These are phyloP conservation scores for Coemansia interrupta DNA, from an alignment of 192 early-diverging fungal genomes.

Conservation along the genomic window DNA sequence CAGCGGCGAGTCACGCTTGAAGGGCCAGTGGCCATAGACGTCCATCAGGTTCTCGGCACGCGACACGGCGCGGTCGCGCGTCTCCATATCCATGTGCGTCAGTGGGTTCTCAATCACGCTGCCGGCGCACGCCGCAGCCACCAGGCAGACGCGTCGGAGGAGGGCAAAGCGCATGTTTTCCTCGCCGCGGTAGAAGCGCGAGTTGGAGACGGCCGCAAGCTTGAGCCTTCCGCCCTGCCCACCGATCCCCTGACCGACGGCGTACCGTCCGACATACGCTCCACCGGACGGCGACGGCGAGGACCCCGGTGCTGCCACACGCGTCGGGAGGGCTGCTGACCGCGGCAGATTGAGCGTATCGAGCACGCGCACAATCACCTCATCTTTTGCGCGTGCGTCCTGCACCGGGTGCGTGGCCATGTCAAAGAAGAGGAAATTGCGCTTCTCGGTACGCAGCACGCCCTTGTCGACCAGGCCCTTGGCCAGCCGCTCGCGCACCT, in stretches of 20 bases:
- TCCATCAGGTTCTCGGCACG: conserved; percentile 88
- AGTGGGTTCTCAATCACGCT: conserved; percentile 97
- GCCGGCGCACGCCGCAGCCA: conserved; percentile 92
- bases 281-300: conserved; percentile 13
- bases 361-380: conserved; percentile 77
- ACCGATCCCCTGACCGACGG: conserved; percentile 36
- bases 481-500: conserved; percentile 92
- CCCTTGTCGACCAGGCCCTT: conserved; percentile 99
- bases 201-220: conserved; percentile 23
- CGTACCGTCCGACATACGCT: neutral
- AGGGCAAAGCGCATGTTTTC: conserved; percentile 51
- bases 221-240: conserved; percentile 31
- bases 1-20: conserved; percentile 58
- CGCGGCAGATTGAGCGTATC: conserved; percentile 74
- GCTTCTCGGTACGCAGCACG: conserved; percentile 90
- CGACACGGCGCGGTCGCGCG: conserved; percentile 82
- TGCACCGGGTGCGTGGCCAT: conserved; percentile 97
- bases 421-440: conserved; percentile 94
- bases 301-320: conserved; percentile 53
- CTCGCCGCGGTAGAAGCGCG: conserved; percentile 37
- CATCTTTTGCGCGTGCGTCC: conserved; percentile 82
- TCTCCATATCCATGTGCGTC: conserved; percentile 73
- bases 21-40: conserved; percentile 75
- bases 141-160: conserved; percentile 80
- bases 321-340: conserved; percentile 53